Conservation (phyloP, 1,284 basidiomycete genomes). For the Trichosporon sp. region DNA sequence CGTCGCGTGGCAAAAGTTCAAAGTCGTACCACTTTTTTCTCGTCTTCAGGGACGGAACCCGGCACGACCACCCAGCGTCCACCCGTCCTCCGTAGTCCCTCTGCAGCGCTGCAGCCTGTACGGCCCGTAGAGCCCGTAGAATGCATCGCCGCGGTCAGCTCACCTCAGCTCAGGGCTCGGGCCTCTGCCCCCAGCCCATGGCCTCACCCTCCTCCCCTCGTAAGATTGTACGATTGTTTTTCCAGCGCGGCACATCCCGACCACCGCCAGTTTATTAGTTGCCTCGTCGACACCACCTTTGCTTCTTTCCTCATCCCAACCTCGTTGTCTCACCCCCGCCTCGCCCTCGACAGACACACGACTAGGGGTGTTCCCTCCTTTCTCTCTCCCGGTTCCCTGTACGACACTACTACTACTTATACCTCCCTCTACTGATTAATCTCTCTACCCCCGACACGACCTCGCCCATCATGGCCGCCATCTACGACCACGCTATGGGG, state of each 20-base stretch:
- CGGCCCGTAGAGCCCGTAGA: background rate
- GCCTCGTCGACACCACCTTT: background rate
- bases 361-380: background rate
- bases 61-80: background rate
- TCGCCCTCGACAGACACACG: background rate
- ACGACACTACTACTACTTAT: background rate
- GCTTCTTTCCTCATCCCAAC: background rate
- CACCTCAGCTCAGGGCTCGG: background rate
- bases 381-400: background rate
- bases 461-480: constrained; percentile 24
- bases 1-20: background rate
- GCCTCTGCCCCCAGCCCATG: background rate
- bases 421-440: background rate
- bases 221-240: constrained; percentile 5
- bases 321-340: background rate
- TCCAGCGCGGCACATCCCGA: constrained; percentile 4
- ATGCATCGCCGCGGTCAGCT: background rate
- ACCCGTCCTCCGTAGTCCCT: background rate
- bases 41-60: background rate
- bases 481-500: constrained; percentile 33
- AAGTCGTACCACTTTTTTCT: background rate
- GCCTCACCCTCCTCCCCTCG: background rate
- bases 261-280: background rate
- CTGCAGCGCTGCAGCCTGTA: background rate
- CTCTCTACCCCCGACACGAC: background rate